phyloP scores from a whole-genome alignment of 2,329 filamentous ascomycete genomes.

The Nemania sp. region DNA sequence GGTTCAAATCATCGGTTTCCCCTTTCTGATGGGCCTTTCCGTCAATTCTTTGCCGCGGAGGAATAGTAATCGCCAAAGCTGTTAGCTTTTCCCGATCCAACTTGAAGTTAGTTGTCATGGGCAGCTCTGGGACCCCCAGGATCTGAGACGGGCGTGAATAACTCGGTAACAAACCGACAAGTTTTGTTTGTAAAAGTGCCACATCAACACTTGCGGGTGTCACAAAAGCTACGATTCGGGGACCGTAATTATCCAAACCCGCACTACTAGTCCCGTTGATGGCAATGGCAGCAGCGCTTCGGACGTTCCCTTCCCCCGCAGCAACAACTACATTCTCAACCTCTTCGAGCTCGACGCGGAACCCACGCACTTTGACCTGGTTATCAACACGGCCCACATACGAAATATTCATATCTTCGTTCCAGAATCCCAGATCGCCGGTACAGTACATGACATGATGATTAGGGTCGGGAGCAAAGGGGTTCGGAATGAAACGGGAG shows the following conservation, averaged over 20 bases:
- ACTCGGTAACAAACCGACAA: slow-evolving; percentile 5
- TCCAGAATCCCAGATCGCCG: slow-evolving; percentile 24
- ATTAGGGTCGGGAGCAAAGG: not conserved
- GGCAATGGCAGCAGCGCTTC: slow-evolving; percentile 6
- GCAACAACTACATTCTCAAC: slow-evolving; percentile 20
- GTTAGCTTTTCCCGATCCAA: slow-evolving; percentile 12
- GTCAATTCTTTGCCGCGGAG: not conserved
- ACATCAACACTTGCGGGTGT: slow-evolving; percentile 3
- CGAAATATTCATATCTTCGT: slow-evolving; percentile 22
- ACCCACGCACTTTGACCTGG: slow-evolving; percentile 33
- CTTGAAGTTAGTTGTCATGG: slow-evolving; percentile 11
- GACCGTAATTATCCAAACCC: not conserved
- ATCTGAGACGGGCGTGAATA: slow-evolving; percentile 21
- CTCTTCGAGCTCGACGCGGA: slow-evolving; percentile 35
- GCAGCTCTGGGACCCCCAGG: slow-evolving; percentile 3
- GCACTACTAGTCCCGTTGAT: not conserved
- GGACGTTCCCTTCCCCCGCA: not conserved
- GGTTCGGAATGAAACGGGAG: slow-evolving; percentile 18
- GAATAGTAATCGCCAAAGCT: not conserved
- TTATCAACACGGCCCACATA: slow-evolving; percentile 30
- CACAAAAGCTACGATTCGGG: slow-evolving; percentile 15
- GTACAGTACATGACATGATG: slow-evolving; percentile 26
- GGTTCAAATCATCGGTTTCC: not conserved
- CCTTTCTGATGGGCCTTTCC: not conserved
- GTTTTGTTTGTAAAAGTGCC: not conserved